These are phyloP conservation scores for Albatrellus ellisii DNA, from an alignment of 768 basidiomycete species.

Conservation along the genomic window DNA sequence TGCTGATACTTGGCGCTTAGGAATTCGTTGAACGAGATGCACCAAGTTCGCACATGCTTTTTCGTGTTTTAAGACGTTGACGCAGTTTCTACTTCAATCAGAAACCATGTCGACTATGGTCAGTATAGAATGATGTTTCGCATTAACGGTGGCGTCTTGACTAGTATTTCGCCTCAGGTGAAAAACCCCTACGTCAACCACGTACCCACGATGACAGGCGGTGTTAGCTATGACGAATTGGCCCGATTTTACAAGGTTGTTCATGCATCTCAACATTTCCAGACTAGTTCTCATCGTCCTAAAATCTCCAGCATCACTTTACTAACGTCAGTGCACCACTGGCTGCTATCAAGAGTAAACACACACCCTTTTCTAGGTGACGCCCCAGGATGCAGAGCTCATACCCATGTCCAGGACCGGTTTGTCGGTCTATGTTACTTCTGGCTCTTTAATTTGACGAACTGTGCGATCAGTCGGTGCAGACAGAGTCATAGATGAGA, in stretches of 20 bases:
- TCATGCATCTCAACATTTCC: background rate
- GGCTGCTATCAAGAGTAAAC: background rate
- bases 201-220: conserved; percentile 34
- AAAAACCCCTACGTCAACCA: conserved; percentile 28
- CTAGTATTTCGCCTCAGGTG: conserved; percentile 24
- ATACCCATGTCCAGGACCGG: conserved; percentile 29
- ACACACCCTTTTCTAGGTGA: conserved; percentile 18
- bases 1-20: conserved; percentile 10
- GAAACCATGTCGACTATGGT: conserved; percentile 33
- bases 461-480: conserved; percentile 21
- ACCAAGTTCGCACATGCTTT: conserved; percentile 18
- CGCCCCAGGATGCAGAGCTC: conserved; percentile 27
- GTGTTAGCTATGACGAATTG: conserved; percentile 27
- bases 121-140: background rate
- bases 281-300: background rate
- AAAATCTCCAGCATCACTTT: conserved; percentile 26
- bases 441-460: background rate
- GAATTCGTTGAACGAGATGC: conserved; percentile 29
- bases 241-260: conserved; percentile 33
- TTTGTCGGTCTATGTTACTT: conserved; percentile 9
- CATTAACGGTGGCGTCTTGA: too few species aligned
- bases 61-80: too few species aligned
- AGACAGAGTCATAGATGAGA: conserved; percentile 33
- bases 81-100: conserved; percentile 9
- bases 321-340: conserved; percentile 19